Base-by-base conservation (phyloP, 306 rosid species). In the Glycyrrhiza uralensis region DNA sequence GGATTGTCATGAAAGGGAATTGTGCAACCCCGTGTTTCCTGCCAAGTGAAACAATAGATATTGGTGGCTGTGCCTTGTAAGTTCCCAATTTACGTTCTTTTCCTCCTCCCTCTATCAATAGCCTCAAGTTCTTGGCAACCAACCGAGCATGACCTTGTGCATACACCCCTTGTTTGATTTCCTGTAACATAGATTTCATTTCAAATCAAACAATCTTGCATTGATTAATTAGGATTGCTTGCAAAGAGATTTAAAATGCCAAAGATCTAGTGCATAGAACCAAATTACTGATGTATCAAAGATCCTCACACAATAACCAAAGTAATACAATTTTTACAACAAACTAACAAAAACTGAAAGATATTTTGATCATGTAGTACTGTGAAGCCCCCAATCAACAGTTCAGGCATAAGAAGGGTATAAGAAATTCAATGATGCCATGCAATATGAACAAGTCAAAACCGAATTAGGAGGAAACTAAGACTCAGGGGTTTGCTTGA, bases 41-140 rank as follows among this genome's bases (percentile, higher is more conserved):
- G 64, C 98, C 97, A 13, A 88, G 90, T 15, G 98, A 90, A 63
- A 93, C 88, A 56, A 88, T 57, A 13, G 96, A 91, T 7, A 78
- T 57, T 50, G 81, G 47, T 11, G 88, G 65, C 7, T 79, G 70
- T 54, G 93, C 84, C 71, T 76, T 66, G 41, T 93, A 90, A 19
- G 23, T 80, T 41, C 80, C 83, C 59, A 90, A 42, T 66, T 84
- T 88, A 22, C 39, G 59, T 18, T 80, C 91, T 76, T 77, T 85
- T 56, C 59, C 85, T 33, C 82, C 90, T 32, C 64, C 78, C 12
- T 75, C 79, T 69, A 85, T 83, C 77, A 87, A 18, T 45, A 85
- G 23, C 77, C 74, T 90, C 73, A 93, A 20, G 85, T 88, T 93
- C 84, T 90, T 90, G 18, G 90, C 93, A 7, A 90, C 87, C 76